Evolutionary conservation across 1,284 basidiomycete species (phyloP).

Genomic region (Ceratobasidium sp.): DNA sequence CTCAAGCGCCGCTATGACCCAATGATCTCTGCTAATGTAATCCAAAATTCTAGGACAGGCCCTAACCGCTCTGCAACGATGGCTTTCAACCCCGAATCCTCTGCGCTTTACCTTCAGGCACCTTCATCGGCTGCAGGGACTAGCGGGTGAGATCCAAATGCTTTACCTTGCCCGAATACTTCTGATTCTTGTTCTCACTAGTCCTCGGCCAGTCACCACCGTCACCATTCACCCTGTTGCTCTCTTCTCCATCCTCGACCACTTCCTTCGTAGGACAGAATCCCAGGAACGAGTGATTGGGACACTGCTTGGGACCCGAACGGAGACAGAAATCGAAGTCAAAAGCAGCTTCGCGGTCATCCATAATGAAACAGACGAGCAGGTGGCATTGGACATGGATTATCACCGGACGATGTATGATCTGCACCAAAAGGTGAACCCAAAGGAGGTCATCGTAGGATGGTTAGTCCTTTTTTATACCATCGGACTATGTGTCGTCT

Average conservation of each 20-base stretch:
- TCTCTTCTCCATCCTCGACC: slow-evolving; percentile 95
- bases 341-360: slow-evolving; percentile 86
- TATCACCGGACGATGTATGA: slow-evolving; percentile 95
- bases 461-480: slow-evolving; percentile 63
- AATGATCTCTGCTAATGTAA: slow-evolving; percentile 35
- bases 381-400: slow-evolving; percentile 94
- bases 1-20: not conserved
- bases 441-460: slow-evolving; percentile 87
- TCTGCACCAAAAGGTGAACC: slow-evolving; percentile 81
- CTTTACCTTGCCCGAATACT: not conserved
- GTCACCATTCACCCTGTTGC: slow-evolving; percentile 91
- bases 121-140: slow-evolving; percentile 47
- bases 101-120: slow-evolving; percentile 69
- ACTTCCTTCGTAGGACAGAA: slow-evolving; percentile 88
- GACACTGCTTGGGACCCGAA: slow-evolving; percentile 88
- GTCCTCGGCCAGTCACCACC: slow-evolving; percentile 68
- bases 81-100: slow-evolving; percentile 70
- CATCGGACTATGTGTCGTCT: not conserved
- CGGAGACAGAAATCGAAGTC: slow-evolving; percentile 73
- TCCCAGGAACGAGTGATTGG: slow-evolving; percentile 92
- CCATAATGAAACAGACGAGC: slow-evolving; percentile 89
- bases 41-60: slow-evolving; percentile 36
- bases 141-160: slow-evolving; percentile 34
- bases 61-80: slow-evolving; percentile 55
- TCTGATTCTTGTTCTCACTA: slow-evolving; percentile 48